Conservation (phyloP, 1,284 basidiomycete genomes). For the Fomitopsis pinicola region DNA sequence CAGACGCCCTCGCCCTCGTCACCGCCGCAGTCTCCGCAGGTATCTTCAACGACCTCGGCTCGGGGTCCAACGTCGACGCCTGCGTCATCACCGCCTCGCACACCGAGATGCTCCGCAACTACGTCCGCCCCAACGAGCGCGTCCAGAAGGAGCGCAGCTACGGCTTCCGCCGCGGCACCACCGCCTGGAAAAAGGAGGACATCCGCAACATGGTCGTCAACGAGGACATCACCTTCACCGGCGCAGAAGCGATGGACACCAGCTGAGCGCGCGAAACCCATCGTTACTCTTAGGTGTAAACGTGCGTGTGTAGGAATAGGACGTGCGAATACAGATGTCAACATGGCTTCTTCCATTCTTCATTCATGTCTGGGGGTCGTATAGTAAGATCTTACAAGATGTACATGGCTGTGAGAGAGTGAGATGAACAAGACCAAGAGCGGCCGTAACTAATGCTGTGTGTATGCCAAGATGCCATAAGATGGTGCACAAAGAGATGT, state of each 20-base stretch:
- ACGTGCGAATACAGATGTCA: not conserved
- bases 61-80: conserved; percentile 96
- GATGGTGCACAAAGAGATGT: not conserved
- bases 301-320: too few species aligned
- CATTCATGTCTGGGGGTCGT: not conserved
- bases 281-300: too few species aligned
- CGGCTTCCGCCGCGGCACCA: conserved; percentile 83
- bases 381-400: not conserved
- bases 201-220: conserved; percentile 69
- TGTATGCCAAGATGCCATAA: not conserved
- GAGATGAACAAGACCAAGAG: not conserved
- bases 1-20: conserved; percentile 83
- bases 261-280: conserved; percentile 12
- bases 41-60: conserved; percentile 99
- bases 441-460: not conserved
- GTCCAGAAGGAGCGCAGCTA: conserved; percentile 82
- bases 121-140: conserved; percentile 89
- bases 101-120: conserved; percentile 89
- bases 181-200: conserved; percentile 81
- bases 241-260: conserved; percentile 70
- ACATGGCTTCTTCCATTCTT: not conserved
- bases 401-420: not conserved
- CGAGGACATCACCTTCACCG: conserved; percentile 56
- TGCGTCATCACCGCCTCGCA: conserved; percentile 85
- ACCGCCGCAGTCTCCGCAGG: conserved; percentile 88